Evolutionary conservation across 2,329 filamentous ascomycete genomes (phyloP).

Genomic region (Beauveria sp.): DNA sequence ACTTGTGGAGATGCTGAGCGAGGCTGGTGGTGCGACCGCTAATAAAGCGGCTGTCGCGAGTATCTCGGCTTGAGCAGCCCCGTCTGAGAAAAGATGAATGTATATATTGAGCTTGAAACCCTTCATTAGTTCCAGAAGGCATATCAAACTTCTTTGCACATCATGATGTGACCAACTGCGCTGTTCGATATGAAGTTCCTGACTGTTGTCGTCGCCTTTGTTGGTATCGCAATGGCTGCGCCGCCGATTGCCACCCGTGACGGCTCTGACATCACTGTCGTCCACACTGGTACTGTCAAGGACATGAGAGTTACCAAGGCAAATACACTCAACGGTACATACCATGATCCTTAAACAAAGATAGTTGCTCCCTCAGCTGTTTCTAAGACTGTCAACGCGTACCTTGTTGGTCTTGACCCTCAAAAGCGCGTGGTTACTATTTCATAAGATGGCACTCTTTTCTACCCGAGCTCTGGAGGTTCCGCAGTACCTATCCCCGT

Average conservation of each 20-base stretch:
- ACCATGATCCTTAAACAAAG: conserved; percentile 13
- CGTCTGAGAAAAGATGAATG: not conserved
- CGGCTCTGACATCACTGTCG: conserved; percentile 23
- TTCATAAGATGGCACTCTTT: conserved; percentile 29
- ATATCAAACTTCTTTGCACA: not conserved
- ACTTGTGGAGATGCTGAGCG: not conserved
- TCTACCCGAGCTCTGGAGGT: conserved; percentile 33
- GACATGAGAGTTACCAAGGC: conserved; percentile 28
- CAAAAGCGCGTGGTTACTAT: conserved; percentile 35
- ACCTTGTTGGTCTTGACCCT: conserved; percentile 37
- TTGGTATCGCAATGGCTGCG: conserved; percentile 13
- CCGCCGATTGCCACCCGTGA: conserved; percentile 10
- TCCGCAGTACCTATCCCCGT: conserved; percentile 29
- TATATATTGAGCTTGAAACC: not conserved
- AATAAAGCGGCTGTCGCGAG: not conserved
- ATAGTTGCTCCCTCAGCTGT: conserved; percentile 1
- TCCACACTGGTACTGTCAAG: conserved; percentile 21
- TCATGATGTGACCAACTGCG: not conserved
- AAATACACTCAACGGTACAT: conserved; percentile 33
- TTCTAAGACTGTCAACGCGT: conserved; percentile 29
- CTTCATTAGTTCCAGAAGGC: too few species aligned
- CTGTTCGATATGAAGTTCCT: conserved; percentile 10
- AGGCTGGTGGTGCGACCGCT: not conserved
- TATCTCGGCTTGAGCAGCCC: not conserved
- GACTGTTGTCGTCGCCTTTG: conserved; percentile 12